These are phyloP conservation scores for Coriolopsis trogii DNA, from an alignment of 1,284 basidiomycete species.

Conservation along the genomic window DNA sequence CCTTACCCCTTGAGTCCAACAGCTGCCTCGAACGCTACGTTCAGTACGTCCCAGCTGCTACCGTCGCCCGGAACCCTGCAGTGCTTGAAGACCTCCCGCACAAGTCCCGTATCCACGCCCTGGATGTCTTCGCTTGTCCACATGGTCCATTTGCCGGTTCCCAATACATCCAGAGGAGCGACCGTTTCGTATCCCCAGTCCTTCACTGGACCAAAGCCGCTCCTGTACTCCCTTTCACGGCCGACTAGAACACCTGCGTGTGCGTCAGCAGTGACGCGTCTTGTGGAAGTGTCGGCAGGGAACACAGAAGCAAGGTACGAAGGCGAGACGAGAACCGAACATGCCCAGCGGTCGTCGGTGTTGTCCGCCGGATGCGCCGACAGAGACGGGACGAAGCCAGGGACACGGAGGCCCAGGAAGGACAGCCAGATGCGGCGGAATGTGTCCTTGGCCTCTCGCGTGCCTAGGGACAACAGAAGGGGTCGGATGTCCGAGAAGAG, in stretches of 20 bases:
- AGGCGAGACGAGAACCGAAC: constrained; percentile 45
- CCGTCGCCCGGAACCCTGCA: constrained; percentile 52
- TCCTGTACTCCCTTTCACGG: constrained; percentile 59
- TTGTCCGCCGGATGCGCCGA: constrained; percentile 30
- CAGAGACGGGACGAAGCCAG: constrained; percentile 57
- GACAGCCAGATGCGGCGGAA: constrained; percentile 81
- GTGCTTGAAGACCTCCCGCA: constrained; percentile 60
- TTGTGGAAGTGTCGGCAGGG: constrained; percentile 37
- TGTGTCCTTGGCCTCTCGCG: constrained; percentile 54
- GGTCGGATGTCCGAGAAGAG: constrained; percentile 81
- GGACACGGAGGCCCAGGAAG: constrained; percentile 75
- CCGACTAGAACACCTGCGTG: constrained; percentile 68
- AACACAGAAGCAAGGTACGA: constrained; percentile 55
- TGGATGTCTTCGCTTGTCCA: constrained; percentile 55
- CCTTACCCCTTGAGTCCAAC: constrained; percentile 63
- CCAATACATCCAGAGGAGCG: constrained; percentile 54
- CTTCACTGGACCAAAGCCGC: constrained; percentile 67
- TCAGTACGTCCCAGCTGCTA: constrained; percentile 62
- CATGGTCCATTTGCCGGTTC: constrained; percentile 42
- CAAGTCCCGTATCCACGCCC: constrained; percentile 48
- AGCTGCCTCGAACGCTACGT: constrained; percentile 70
- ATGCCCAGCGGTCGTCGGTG: constrained; percentile 69
- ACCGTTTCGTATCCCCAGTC: constrained; percentile 61
- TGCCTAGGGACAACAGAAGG: constrained; percentile 65
- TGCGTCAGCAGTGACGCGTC: constrained; percentile 52